Evolutionary conservation across 768 basidiomycete species (phyloP).

Genomic region (Leccinellum rugosiceps): DNA sequence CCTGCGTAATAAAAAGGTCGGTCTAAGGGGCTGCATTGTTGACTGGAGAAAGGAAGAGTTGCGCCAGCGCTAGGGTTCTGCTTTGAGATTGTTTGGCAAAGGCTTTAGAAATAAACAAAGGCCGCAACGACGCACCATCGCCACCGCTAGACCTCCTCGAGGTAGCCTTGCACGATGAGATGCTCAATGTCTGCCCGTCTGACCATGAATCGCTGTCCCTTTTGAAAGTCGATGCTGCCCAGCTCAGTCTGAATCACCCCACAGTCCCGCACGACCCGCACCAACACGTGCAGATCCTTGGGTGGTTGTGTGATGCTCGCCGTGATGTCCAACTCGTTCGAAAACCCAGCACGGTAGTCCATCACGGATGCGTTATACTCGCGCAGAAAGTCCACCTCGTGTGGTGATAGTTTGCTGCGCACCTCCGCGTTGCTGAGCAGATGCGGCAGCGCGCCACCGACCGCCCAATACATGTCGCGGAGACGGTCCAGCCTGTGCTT

Average conservation of each 20-base stretch:
- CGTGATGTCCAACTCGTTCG: conserved; percentile 84
- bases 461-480: conserved; percentile 85
- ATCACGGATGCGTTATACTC: conserved; percentile 79
- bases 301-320: conserved; percentile 81
- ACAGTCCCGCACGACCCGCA: conserved; percentile 84
- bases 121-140: conserved; percentile 3
- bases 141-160: conserved; percentile 69
- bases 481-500: conserved; percentile 80
- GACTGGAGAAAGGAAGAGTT: neutral
- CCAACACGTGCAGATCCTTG: conserved; percentile 84
- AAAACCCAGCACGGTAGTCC: conserved; percentile 80
- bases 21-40: conserved; percentile 11
- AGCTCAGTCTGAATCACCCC: conserved; percentile 90
- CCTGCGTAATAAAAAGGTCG: neutral
- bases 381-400: conserved; percentile 81
- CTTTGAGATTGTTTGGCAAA: conserved; percentile 25
- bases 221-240: conserved; percentile 86
- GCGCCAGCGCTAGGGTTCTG: neutral
- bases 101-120: conserved; percentile 22
- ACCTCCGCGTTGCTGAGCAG: conserved; percentile 66
- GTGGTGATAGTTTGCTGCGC: conserved; percentile 70
- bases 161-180: conserved; percentile 88
- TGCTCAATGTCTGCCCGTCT: conserved; percentile 88
- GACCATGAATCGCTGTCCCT: conserved; percentile 88
- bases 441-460: conserved; percentile 83